Percentiles rank a stretch among this genome's conserved stretches.
These are phyloP conservation scores for Xylaria hypoxylon DNA, from an alignment of 2,329 filamentous ascomycete genomes.

Conservation along the genomic window DNA sequence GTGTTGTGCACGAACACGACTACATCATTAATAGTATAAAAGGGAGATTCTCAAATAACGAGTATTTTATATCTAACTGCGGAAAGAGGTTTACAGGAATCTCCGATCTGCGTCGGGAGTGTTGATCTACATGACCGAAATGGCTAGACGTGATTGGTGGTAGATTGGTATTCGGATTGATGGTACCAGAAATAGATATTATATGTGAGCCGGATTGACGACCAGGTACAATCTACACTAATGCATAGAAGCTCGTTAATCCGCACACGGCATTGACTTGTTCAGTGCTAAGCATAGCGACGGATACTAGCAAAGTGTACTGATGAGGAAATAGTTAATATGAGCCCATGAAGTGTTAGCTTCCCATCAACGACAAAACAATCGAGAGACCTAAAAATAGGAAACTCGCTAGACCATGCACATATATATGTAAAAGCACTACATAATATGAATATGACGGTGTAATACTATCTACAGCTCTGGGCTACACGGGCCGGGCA, in stretches of 20 bases:
- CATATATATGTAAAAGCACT: background rate
- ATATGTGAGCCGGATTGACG: background rate
- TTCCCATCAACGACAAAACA: too few species aligned
- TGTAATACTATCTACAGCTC: background rate
- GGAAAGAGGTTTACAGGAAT: too few species aligned
- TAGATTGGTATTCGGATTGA: background rate
- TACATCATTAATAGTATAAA: too few species aligned
- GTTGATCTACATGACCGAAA: background rate
- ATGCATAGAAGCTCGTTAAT: background rate
- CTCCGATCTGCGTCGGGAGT: too few species aligned
- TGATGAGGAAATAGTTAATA: too few species aligned
- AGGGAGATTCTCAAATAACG: too few species aligned
- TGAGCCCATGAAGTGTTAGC: background rate
- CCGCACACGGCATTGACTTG: background rate
- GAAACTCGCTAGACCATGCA: too few species aligned
- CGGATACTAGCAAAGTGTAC: too few species aligned
- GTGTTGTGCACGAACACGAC: too few species aligned
- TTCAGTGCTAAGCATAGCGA: too few species aligned
- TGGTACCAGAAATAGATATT: too few species aligned
- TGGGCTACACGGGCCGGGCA: background rate
- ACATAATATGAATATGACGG: background rate
- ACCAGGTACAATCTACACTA: background rate
- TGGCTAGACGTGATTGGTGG: background rate
- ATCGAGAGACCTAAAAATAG: background rate
- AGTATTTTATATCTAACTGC: too few species aligned